phyloP scores from a whole-genome alignment of 495 filamentous ascomycete genomes.

The Usnea hakonensis region DNA sequence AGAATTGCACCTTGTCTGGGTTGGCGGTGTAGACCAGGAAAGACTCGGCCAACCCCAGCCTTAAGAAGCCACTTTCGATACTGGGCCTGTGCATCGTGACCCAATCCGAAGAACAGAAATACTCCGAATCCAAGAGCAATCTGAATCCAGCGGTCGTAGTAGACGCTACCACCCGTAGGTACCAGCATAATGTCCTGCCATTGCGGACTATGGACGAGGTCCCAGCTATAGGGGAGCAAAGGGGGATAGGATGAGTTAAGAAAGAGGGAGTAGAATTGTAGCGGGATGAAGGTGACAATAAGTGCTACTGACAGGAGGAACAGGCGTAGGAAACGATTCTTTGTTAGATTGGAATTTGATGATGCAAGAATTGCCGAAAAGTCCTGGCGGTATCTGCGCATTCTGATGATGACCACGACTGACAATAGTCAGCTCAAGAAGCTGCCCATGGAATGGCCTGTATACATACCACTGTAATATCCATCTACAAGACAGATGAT shows the following conservation, averaged over 20 bases:
- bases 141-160: slow-evolving; percentile 62
- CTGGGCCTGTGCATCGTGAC: slow-evolving; percentile 63
- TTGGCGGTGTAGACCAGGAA: slow-evolving; percentile 28
- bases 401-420: slow-evolving; percentile 60
- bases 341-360: slow-evolving; percentile 49
- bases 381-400: slow-evolving; percentile 55
- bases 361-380: slow-evolving; percentile 53
- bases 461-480: slow-evolving; percentile 59
- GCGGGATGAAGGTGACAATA: slow-evolving; percentile 57
- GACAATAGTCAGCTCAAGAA: slow-evolving; percentile 15
- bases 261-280: slow-evolving; percentile 53
- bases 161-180: slow-evolving; percentile 45
- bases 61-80: slow-evolving; percentile 52
- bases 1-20: not conserved
- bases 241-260: slow-evolving; percentile 35
- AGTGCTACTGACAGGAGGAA: slow-evolving; percentile 65
- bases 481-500: slow-evolving; percentile 55
- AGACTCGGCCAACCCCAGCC: slow-evolving; percentile 43
- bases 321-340: slow-evolving; percentile 68
- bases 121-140: slow-evolving; percentile 52
- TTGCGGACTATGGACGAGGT: slow-evolving; percentile 42
- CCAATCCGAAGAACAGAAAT: slow-evolving; percentile 76
- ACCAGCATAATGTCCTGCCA: slow-evolving; percentile 58
- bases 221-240: slow-evolving; percentile 47
- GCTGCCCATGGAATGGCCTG: not conserved